Base-by-base conservation (phyloP, 306 rosid genomes). In the Acacia confusa region DNA sequence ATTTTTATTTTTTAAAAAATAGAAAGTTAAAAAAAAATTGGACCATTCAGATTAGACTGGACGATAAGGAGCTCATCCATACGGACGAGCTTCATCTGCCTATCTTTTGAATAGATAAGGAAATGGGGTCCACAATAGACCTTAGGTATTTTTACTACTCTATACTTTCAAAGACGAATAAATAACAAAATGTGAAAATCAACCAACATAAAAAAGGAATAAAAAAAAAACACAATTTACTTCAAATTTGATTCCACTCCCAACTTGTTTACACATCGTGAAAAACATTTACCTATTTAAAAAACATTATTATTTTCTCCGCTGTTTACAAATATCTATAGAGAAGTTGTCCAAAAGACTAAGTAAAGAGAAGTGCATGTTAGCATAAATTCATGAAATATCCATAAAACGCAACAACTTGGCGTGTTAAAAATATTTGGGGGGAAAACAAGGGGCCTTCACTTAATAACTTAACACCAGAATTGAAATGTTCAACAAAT, bases 281-380 rank as follows among this genome's bases (percentile, higher is more conserved):
- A 30, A 53, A 74, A 25, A 27, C 12, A 22, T 58, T 25, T 25
- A 27, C 67, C 3, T 3, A 61, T 13, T 25, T 1, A 20, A 30
- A 25, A n/a, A 20, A n/a, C 7, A 74, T 17, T 34, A 74, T 12
- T 16, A 32, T 32, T 55, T 55, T 55, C 19, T 19, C 66, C 25
- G 43, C 19, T 52, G 66, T 25, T 60, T 4, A 47, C 41, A 36
- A 74, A 50, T 32, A 74, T 52, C 41, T 52, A 22, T 12, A 17
- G 41, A 50, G 14, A 48, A 28, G 67, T 52, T 32, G 27, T 28
- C 36, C 9, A n/a, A 34, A 50, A 44, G 60, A 32, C 45, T 34
- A 67, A 70, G 55, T 27, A 53, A 30, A 44, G 55, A 82, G 38
- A 55, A 20, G 28, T 60, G 61, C 75, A 83, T 68, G 48, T 24